A percentile compares a stretch with the other conserved stretches of the same genome.
These are phyloP conservation scores for Inga leiocalycina DNA, from an alignment of 306 rosid species.

Conservation along the genomic window DNA sequence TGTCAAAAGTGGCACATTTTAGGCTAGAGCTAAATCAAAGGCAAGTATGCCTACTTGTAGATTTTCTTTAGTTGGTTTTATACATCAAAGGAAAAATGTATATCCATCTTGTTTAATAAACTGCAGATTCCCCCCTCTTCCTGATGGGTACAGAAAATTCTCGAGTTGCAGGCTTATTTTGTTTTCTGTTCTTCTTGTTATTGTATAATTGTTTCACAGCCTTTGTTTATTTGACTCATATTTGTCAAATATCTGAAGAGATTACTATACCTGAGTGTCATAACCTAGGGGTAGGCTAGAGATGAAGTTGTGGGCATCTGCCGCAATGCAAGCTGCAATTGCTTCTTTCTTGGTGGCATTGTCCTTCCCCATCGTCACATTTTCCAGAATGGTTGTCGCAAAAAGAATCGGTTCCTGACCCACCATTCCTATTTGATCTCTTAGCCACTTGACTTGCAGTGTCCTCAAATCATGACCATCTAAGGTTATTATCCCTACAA, in stretches of 20 bases:
- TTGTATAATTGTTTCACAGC: not conserved
- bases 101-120: not conserved
- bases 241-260: not conserved
- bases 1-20: conserved; percentile 30
- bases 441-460: conserved; percentile 84
- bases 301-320: conserved; percentile 85
- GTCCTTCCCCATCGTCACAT: conserved; percentile 94
- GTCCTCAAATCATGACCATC: conserved; percentile 83
- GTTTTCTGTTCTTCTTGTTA: not conserved
- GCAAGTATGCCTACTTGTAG: not conserved
- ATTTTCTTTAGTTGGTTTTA: not conserved
- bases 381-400: conserved; percentile 81
- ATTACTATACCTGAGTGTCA: conserved; percentile 71
- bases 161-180: not conserved
- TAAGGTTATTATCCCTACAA: conserved; percentile 71
- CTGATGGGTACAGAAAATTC: not conserved
- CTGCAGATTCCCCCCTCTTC: not conserved
- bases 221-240: not conserved
- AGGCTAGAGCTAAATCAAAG: not conserved
- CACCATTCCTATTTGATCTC: conserved; percentile 89
- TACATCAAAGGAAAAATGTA: not conserved
- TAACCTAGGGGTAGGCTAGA: conserved; percentile 76
- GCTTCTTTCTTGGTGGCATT: conserved; percentile 81
- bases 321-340: conserved; percentile 77
- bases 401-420: conserved; percentile 94